Conservation (phyloP, 805 yeast genomes). For the Jamesozyma gamospora region DNA sequence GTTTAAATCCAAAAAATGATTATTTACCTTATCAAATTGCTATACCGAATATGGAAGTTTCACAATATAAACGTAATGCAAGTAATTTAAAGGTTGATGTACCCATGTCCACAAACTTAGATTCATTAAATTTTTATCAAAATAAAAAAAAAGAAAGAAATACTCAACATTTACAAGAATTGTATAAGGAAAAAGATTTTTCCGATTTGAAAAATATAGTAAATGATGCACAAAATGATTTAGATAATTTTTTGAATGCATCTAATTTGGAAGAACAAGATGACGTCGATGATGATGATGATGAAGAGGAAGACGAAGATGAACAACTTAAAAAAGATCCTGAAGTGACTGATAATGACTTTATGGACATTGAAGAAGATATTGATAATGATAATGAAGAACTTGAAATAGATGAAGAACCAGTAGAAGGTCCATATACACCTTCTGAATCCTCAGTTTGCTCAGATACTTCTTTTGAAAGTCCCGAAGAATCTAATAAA, state of each 20-base stretch:
- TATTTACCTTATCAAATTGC: slow-evolving; percentile 25
- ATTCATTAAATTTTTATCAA: neutral
- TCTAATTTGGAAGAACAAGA: slow-evolving; percentile 5
- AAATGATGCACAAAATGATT: slow-evolving; percentile 21
- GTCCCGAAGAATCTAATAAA: neutral
- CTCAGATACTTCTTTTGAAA: neutral
- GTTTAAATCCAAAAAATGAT: slow-evolving; percentile 18
- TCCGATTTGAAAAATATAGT: slow-evolving; percentile 22
- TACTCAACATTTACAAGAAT: slow-evolving; percentile 14
- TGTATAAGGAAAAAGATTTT: slow-evolving; percentile 23
- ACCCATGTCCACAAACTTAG: neutral
- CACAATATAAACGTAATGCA: neutral
- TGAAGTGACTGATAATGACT: neutral
- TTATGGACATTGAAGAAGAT: neutral
- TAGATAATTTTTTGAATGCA: slow-evolving; percentile 16
- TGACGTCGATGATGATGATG: slow-evolving; percentile 3
- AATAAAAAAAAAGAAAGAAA: neutral
- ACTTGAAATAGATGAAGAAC: neutral
- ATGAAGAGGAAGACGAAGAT: slow-evolving; percentile 4
- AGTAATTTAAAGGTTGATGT: neutral
- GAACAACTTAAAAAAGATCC: slow-evolving; percentile 1
- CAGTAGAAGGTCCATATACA: neutral
- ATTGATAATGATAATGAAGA: neutral
- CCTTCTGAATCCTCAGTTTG: slow-evolving; percentile 1
- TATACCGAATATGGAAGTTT: slow-evolving; percentile 10